A percentile compares a stretch with the other conserved stretches of the same genome.
Evolutionary conservation across 1,139 yeast species (phyloP).

Genomic region (Casaregolazyma lundiana): DNA sequence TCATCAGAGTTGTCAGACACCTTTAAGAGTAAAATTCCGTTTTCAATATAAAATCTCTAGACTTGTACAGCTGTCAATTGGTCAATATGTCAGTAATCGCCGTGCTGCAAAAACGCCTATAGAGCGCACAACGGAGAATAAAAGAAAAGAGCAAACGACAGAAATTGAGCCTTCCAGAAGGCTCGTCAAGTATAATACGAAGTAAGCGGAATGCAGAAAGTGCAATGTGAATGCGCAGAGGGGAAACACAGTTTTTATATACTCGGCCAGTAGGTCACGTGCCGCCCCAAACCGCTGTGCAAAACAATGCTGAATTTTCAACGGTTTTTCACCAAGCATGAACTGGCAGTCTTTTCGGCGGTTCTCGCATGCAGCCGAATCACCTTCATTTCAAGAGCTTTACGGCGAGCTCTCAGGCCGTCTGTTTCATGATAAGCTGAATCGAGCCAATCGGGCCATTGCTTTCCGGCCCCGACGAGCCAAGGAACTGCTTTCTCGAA

Average conservation of each 20-base stretch:
- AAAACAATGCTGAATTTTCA: background rate
- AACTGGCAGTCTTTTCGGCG: background rate
- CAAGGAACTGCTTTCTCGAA: conserved; percentile 20
- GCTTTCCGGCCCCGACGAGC: conserved; percentile 28
- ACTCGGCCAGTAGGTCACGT: too few relatives aligned
- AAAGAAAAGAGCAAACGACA: background rate
- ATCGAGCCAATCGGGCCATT: conserved; percentile 22
- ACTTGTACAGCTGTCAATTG: background rate
- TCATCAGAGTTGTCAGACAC: too few relatives aligned
- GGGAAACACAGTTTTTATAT: too few relatives aligned
- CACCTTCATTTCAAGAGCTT: conserved; percentile 11
- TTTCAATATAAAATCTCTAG: background rate
- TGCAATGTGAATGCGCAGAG: too few relatives aligned
- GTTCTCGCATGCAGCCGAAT: background rate
- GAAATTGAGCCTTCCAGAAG: too few relatives aligned
- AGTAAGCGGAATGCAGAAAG: too few relatives aligned
- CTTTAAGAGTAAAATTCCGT: background rate
- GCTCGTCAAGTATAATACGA: too few relatives aligned
- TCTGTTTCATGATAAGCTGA: conserved; percentile 19
- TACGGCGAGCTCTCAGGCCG: conserved; percentile 13
- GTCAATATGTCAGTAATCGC: background rate
- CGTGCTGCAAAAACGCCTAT: background rate
- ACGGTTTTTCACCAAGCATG: background rate
- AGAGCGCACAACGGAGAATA: background rate
- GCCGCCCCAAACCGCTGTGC: background rate